Base-by-base conservation (phyloP, 1,139 yeast species). In the Magnusiomyces paraingens region DNA sequence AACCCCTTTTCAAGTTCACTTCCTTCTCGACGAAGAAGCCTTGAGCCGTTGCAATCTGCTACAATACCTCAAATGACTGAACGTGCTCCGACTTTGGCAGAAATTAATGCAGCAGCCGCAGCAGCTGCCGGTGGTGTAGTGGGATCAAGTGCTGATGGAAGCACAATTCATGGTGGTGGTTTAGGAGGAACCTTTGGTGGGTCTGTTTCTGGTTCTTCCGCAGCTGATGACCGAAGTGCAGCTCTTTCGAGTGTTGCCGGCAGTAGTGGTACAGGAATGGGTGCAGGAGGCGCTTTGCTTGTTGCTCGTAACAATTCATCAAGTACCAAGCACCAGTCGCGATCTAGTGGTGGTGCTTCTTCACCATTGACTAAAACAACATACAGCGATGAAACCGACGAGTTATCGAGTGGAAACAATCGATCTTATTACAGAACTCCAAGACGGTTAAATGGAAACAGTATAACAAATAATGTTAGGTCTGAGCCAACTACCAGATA, bases 401-500 rank as follows among this genome's bases (percentile, higher is more conserved):
- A 45, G n/a, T 22, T 17, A 6, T 6, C 20, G 10, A 17, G 15
- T 32, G 29, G 39, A 21, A n/a, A 21, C 22, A 38, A 38, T 38
- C 15, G 49, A 2, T 46, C 49, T 35, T 46, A 46, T 46, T 46
- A 46, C 20, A 15, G 49, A 17, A 17, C 41, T 2, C 49, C 49
- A 46, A 12, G 49, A 10, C 26, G 42, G 4, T 20, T 35, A 17
- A 35, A 36, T 20, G 42, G 22, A 15, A 46, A 46, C 20, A 45
- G 48, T 32, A 46, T 26, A 5, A 26, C 32, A 4, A 26, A 26
- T 26, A 26, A 26, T 26, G 8, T 26, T 26, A 26, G 32, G 8
- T 26, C 32, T 4, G 32, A 26, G 8, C 32, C 32, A 26, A 8
- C 17, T 32, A 41, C 41, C 2, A 46, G 32, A n/a, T 12, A 29